Evolutionary conservation across 371 early-diverging fungal species (phyloP).

Genomic region (Mortierella sp.): DNA sequence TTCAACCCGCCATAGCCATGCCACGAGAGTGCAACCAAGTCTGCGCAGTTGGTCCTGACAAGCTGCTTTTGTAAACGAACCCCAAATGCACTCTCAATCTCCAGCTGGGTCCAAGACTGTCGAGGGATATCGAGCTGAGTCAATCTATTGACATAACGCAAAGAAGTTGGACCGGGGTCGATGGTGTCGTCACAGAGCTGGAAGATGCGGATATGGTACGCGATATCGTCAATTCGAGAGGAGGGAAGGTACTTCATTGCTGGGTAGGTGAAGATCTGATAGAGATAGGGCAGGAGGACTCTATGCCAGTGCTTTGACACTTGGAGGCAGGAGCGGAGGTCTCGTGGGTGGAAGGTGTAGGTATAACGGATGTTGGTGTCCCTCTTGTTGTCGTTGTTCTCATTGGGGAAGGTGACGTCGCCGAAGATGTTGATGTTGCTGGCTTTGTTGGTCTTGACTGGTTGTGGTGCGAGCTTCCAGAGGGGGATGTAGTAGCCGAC

Average conservation of each 20-base stretch:
- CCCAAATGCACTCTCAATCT: background rate
- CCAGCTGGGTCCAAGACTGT: background rate
- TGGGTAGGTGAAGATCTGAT: background rate
- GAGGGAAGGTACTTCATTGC: background rate
- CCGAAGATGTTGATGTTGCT: background rate
- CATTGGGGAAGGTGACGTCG: too few relatives aligned
- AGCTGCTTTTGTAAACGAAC: background rate
- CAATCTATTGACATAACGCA: background rate
- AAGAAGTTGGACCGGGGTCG: background rate
- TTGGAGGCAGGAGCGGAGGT: background rate
- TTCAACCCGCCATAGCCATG: background rate
- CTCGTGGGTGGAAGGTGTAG: background rate
- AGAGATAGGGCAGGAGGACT: background rate
- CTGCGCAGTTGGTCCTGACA: background rate
- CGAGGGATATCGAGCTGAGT: background rate
- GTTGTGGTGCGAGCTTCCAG: background rate
- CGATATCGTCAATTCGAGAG: background rate
- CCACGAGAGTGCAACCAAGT: background rate
- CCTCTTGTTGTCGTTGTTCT: too few relatives aligned
- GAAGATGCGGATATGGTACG: background rate
- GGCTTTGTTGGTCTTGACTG: background rate
- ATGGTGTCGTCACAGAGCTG: background rate
- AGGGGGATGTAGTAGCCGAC: slow-evolving; percentile 4
- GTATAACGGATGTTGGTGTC: background rate
- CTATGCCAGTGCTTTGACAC: slow-evolving; percentile 5